Conservation (phyloP, 768 basidiomycete species). For the Lactarius evosmus region DNA sequence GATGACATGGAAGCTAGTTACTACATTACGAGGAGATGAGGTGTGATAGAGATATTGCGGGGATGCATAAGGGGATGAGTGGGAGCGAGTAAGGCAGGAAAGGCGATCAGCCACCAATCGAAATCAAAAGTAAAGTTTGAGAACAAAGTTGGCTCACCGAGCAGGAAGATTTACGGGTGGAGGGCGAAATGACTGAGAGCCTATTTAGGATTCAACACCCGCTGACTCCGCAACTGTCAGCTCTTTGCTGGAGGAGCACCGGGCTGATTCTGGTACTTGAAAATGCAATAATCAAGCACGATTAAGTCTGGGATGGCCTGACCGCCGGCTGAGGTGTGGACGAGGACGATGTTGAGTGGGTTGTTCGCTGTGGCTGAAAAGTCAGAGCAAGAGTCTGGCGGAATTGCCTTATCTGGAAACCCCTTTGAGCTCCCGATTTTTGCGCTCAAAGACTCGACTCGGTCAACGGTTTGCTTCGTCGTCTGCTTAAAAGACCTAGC, state of each 20-base stretch:
- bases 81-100: conserved; percentile 16
- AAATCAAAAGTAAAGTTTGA: conserved; percentile 29
- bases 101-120: conserved; percentile 28
- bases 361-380: conserved; percentile 27
- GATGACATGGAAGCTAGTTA: conserved; percentile 23
- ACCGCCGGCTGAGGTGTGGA: neutral
- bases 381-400: conserved; percentile 12
- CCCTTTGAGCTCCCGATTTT: conserved; percentile 13
- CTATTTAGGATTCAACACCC: conserved; percentile 32
- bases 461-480: no score
- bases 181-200: conserved; percentile 30
- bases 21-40: conserved; percentile 16
- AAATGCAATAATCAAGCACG: neutral
- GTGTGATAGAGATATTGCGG: neutral
- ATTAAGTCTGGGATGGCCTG: conserved; percentile 19
- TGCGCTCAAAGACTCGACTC: no score
- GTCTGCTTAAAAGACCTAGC: no score
- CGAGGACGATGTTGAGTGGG: conserved; percentile 15
- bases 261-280: conserved; percentile 10
- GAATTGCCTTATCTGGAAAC: conserved; percentile 20
- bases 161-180: conserved; percentile 31
- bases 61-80: conserved; percentile 9
- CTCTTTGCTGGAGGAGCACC: conserved; percentile 4
- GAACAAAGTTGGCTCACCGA: conserved; percentile 32
- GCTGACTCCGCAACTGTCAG: conserved; percentile 27